Conservation (phyloP, 2,329 filamentous ascomycete genomes). For the Neodidymelliopsis sp. region DNA sequence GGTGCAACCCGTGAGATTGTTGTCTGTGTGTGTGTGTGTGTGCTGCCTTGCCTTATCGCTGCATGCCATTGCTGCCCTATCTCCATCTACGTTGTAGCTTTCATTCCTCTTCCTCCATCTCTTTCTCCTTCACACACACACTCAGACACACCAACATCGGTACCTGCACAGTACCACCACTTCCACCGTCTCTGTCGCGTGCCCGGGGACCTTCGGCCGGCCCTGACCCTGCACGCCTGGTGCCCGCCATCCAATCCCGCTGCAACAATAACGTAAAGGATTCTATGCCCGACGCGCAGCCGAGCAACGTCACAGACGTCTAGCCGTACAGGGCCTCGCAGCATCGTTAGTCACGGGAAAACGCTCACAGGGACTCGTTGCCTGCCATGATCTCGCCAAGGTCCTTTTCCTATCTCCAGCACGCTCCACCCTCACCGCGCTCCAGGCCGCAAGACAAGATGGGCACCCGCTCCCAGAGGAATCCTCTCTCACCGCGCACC, state of each 20-base stretch:
- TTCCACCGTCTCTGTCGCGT: slow-evolving; percentile 15
- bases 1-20: slow-evolving; percentile 7
- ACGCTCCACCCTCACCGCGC: slow-evolving; percentile 45
- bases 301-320: slow-evolving; percentile 40
- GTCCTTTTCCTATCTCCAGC: slow-evolving; percentile 53
- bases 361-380: slow-evolving; percentile 31
- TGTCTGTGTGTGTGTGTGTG: background rate
- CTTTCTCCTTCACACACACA: slow-evolving; percentile 4
- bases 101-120: slow-evolving; percentile 3
- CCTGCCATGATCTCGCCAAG: slow-evolving; percentile 55
- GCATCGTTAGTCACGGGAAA: slow-evolving; percentile 37
- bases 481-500: slow-evolving; percentile 25
- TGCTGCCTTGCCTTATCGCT: slow-evolving; percentile 21
- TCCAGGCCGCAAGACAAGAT: slow-evolving; percentile 36
- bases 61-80: slow-evolving; percentile 7
- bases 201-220: slow-evolving; percentile 32
- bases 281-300: slow-evolving; percentile 24
- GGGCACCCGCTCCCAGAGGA: slow-evolving; percentile 36
- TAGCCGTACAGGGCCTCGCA: slow-evolving; percentile 24
- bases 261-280: slow-evolving; percentile 49
- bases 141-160: background rate
- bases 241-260: slow-evolving; percentile 45
- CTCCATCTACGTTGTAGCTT: background rate
- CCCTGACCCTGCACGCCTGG: slow-evolving; percentile 38
- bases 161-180: slow-evolving; percentile 5